phyloP scores from a whole-genome alignment of 1,284 basidiomycete species.

The Neotropicomus parvogracilis region DNA sequence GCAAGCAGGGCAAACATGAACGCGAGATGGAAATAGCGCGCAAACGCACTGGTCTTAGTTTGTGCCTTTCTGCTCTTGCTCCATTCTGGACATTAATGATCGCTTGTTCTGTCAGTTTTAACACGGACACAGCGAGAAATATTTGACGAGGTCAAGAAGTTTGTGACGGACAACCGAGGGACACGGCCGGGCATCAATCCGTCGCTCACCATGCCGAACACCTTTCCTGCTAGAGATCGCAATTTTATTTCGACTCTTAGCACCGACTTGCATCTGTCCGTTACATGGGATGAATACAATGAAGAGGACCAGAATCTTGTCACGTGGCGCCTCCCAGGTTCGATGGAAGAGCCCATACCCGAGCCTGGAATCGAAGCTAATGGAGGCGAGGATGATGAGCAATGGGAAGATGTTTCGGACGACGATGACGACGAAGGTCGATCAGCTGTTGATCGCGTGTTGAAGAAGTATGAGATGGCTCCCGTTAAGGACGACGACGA shows the following conservation, averaged over 20 bases:
- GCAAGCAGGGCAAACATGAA: slow-evolving; percentile 76
- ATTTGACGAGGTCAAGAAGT: slow-evolving; percentile 72
- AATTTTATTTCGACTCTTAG: slow-evolving; percentile 74
- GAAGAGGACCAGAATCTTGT: slow-evolving; percentile 76
- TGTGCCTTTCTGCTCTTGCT: slow-evolving; percentile 15
- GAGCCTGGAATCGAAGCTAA: slow-evolving; percentile 25
- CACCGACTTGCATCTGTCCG: slow-evolving; percentile 67
- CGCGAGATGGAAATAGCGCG: slow-evolving; percentile 53
- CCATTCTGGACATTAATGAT: neutral
- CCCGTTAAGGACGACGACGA: slow-evolving; percentile 67
- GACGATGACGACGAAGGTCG: slow-evolving; percentile 58
- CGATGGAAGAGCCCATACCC: slow-evolving; percentile 40
- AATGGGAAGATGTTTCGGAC: slow-evolving; percentile 48
- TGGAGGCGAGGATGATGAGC: slow-evolving; percentile 33
- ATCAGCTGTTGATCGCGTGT: slow-evolving; percentile 76
- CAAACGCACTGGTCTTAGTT: slow-evolving; percentile 52
- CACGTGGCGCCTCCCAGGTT: slow-evolving; percentile 57
- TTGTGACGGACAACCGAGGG: slow-evolving; percentile 59
- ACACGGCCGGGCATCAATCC: slow-evolving; percentile 36
- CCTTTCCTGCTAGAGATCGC: slow-evolving; percentile 73
- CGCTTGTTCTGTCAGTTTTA: slow-evolving; percentile 47
- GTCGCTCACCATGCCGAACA: slow-evolving; percentile 67
- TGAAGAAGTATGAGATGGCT: slow-evolving; percentile 87
- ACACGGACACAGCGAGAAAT: slow-evolving; percentile 72
- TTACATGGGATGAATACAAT: slow-evolving; percentile 90